A percentile compares a stretch with the other conserved stretches of the same genome.
These are phyloP conservation scores for Xylaria longipes DNA, from an alignment of 495 filamentous ascomycete genomes.

Conservation along the genomic window DNA sequence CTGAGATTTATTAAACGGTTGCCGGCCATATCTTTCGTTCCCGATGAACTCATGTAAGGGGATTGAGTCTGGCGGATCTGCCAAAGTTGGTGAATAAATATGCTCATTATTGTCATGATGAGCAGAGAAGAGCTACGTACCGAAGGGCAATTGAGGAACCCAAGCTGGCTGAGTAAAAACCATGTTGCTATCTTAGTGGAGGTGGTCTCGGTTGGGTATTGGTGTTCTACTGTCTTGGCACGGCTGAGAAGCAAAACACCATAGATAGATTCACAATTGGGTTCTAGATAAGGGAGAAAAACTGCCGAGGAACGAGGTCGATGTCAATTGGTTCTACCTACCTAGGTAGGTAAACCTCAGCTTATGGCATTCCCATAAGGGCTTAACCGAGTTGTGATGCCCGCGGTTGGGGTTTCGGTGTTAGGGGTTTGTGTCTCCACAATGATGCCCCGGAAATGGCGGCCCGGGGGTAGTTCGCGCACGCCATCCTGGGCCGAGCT, in stretches of 20 bases:
- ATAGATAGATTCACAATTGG: neutral
- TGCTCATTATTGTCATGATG: neutral
- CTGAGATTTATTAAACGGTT: constrained; percentile 65
- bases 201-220: neutral
- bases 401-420: neutral
- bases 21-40: constrained; percentile 73
- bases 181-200: constrained; percentile 55
- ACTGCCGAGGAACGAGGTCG: neutral
- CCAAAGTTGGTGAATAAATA: constrained; percentile 19
- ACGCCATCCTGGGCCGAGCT: neutral
- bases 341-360: neutral
- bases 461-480: neutral
- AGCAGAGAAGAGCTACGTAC: constrained; percentile 37
- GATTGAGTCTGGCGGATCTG: constrained; percentile 75
- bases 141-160: constrained; percentile 69
- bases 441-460: neutral
- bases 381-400: constrained; percentile 5
- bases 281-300: neutral
- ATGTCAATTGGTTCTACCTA: neutral
- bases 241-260: neutral
- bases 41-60: constrained; percentile 82
- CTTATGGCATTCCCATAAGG: neutral
- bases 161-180: constrained; percentile 77
- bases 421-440: constrained; percentile 5
- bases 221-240: neutral